Percentiles rank a stretch among this genome's conserved stretches.
These are phyloP conservation scores for Cyclotella sp. DNA, from an alignment of 108 stramenopile genomes.

Conservation along the genomic window DNA sequence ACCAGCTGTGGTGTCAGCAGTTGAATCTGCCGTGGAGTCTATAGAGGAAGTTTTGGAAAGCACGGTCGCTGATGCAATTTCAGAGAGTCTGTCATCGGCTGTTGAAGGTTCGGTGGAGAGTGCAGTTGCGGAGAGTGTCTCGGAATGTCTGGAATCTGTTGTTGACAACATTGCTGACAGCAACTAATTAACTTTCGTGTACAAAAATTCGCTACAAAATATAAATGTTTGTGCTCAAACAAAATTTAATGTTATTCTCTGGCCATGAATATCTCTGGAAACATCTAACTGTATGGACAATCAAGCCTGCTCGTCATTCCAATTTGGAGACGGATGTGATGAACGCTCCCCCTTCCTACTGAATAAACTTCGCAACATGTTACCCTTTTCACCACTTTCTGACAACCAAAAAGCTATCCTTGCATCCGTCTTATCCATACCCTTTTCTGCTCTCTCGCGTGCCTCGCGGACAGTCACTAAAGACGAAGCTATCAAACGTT, in stretches of 20 bases:
- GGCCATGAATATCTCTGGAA: not conserved
- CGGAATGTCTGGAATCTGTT: slow-evolving; percentile 9
- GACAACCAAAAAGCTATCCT: slow-evolving; percentile 65
- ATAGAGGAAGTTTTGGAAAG: slow-evolving; percentile 1
- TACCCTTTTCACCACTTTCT: slow-evolving; percentile 58
- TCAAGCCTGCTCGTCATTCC: slow-evolving; percentile 10
- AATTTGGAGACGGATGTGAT: not conserved
- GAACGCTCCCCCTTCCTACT: slow-evolving; percentile 29
- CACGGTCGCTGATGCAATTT: slow-evolving; percentile 13
- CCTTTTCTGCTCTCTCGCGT: slow-evolving; percentile 51
- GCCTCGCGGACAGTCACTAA: slow-evolving; percentile 64
- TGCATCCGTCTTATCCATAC: slow-evolving; percentile 60
- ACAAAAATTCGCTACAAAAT: too few species aligned
- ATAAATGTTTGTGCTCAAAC: too few species aligned
- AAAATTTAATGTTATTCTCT: not conserved
- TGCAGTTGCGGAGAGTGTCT: slow-evolving; percentile 5
- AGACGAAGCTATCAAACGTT: slow-evolving; percentile 75
- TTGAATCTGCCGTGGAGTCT: slow-evolving; percentile 11
- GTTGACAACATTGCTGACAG: slow-evolving; percentile 9
- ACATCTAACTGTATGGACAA: not conserved
- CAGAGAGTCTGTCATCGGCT: slow-evolving; percentile 11
- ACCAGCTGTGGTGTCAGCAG: not conserved
- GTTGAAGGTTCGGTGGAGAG: slow-evolving; percentile 3
- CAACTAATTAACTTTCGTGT: not conserved
- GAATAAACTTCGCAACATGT: slow-evolving; percentile 47